Evolutionary conservation across 2,329 filamentous ascomycete species (phyloP).

Genomic region (Aspergillus flavus): DNA sequence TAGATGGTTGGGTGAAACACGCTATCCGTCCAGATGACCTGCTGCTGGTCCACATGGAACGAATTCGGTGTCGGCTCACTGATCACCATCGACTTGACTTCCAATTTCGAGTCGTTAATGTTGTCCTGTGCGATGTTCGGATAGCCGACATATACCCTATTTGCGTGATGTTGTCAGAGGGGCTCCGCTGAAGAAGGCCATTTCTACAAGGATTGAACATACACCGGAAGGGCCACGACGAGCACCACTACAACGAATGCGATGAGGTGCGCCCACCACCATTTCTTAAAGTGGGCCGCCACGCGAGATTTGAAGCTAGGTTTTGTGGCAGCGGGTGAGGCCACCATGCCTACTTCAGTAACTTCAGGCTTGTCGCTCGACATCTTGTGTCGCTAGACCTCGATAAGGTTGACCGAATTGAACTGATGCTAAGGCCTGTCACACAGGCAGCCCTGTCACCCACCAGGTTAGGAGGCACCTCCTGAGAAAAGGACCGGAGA

Average conservation of each 20-base stretch:
- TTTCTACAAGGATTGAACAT: constrained; percentile 33
- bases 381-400: constrained; percentile 14
- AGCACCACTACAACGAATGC: constrained; percentile 55
- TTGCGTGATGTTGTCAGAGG: neutral
- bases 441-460: neutral
- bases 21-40: constrained; percentile 51
- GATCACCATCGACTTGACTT: constrained; percentile 55
- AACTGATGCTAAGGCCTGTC: neutral
- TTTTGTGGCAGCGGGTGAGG: constrained; percentile 16
- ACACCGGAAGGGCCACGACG: constrained; percentile 60
- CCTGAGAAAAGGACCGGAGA: neutral
- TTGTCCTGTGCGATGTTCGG: constrained; percentile 59
- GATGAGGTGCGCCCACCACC: constrained; percentile 59
- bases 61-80: constrained; percentile 52
- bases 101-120: constrained; percentile 55
- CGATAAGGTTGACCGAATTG: neutral
- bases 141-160: constrained; percentile 60
- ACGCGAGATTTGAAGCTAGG: constrained; percentile 30
- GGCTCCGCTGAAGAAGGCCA: neutral
- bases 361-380: constrained; percentile 25
- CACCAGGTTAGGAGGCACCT: neutral
- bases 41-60: constrained; percentile 53
- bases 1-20: constrained; percentile 58
- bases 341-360: constrained; percentile 20
- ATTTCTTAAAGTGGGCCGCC: constrained; percentile 44